Evolutionary conservation across 2,329 filamentous ascomycete genomes (phyloP).

Genomic region (Aureobasidium sp.): DNA sequence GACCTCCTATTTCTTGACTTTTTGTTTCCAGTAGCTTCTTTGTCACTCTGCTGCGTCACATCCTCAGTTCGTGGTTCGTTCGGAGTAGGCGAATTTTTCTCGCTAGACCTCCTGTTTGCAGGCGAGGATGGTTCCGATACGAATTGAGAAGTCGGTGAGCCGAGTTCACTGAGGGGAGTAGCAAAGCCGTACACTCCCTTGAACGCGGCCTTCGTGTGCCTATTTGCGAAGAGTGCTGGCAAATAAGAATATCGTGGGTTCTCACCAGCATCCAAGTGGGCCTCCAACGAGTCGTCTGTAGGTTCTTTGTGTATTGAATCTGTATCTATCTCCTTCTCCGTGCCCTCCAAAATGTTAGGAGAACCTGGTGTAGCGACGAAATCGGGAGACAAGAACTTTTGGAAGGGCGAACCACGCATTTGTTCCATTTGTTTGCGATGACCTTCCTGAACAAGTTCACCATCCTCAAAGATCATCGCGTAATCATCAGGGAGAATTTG

Average conservation of each 20-base stretch:
- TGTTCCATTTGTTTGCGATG: conserved; percentile 50
- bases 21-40: background rate
- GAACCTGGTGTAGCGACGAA: background rate
- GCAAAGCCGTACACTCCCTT: conserved; percentile 3
- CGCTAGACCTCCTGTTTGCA: background rate
- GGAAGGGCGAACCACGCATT: conserved; percentile 26
- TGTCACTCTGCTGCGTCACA: background rate
- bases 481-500: conserved; percentile 69
- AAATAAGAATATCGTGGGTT: conserved; percentile 24
- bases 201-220: conserved; percentile 9
- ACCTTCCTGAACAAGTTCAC: conserved; percentile 62
- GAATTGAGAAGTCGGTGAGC: background rate
- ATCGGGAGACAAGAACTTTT: conserved; percentile 23
- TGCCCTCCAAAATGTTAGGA: background rate
- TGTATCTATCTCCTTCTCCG: background rate
- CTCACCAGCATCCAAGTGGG: conserved; percentile 24
- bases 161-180: background rate
- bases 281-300: conserved; percentile 23
- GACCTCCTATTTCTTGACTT: conserved; percentile 1
- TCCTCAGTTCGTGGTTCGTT: background rate
- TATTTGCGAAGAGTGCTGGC: conserved; percentile 21
- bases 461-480: conserved; percentile 70
- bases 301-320: background rate
- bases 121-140: background rate
- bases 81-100: background rate